Conservation (phyloP, 2,329 filamentous ascomycete genomes). For the Verticillium nonalfalfae region DNA sequence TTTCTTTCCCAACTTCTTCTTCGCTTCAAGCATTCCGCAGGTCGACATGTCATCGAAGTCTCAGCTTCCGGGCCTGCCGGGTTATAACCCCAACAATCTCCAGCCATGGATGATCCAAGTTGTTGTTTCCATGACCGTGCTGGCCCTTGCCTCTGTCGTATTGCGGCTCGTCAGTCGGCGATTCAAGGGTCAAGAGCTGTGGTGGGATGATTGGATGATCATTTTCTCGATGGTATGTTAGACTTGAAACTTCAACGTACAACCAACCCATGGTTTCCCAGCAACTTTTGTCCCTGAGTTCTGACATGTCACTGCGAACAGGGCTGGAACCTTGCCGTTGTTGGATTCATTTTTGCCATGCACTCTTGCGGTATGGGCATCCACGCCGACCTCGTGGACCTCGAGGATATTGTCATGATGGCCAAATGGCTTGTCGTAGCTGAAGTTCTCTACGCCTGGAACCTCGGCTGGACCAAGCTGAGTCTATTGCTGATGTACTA, state of each 20-base stretch:
- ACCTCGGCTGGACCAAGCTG: constrained; percentile 42
- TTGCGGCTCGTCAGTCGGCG: constrained; percentile 33
- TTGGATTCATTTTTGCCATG: constrained; percentile 43
- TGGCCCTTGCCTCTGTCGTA: constrained; percentile 29
- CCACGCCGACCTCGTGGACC: constrained; percentile 31
- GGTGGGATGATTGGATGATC: constrained; percentile 46
- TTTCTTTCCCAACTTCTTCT: neutral
- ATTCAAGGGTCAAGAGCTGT: constrained; percentile 32
- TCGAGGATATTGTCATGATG: constrained; percentile 31
- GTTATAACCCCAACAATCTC: constrained; percentile 26
- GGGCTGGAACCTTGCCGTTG: constrained; percentile 33
- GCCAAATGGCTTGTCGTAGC: constrained; percentile 40
- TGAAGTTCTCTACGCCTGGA: constrained; percentile 40
- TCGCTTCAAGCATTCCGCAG: neutral
- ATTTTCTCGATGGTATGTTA: constrained; percentile 37
- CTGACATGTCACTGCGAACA: constrained; percentile 9
- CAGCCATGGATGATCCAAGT: constrained; percentile 36
- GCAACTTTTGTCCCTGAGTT: neutral
- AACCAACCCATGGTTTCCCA: neutral
- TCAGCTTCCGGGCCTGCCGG: constrained; percentile 18
- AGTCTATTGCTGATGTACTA: constrained; percentile 45
- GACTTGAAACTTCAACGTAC: neutral
- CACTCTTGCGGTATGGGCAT: constrained; percentile 37
- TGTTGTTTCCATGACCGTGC: constrained; percentile 30
- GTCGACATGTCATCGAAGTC: constrained; percentile 1